Conservation (phyloP, 495 filamentous ascomycete genomes). For the Tuber microsphaerosporum region DNA sequence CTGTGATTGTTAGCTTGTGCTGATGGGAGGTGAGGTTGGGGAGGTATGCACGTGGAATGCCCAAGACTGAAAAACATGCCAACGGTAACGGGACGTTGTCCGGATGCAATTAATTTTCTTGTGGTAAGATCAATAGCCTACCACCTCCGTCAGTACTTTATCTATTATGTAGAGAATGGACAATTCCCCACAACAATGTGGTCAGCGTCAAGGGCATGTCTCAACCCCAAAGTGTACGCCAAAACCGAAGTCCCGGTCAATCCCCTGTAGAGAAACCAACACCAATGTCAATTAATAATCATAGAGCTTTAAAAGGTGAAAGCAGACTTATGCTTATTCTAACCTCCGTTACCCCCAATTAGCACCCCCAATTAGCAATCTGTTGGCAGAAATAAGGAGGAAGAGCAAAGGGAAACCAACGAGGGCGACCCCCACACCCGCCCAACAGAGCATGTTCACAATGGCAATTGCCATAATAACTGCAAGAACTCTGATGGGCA, state of each 20-base stretch:
- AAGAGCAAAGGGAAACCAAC: constrained; percentile 22
- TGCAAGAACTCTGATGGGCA: constrained; percentile 27
- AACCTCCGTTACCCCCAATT: background rate
- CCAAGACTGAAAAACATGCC: constrained; percentile 94
- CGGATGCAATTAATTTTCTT: constrained; percentile 75
- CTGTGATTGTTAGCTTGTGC: constrained; percentile 39
- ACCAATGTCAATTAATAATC: constrained; percentile 14
- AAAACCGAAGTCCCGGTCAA: constrained; percentile 73
- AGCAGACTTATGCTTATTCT: constrained; percentile 1
- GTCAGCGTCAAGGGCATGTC: constrained; percentile 93
- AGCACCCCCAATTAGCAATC: constrained; percentile 4
- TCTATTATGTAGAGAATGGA: background rate
- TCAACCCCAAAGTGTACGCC: constrained; percentile 80
- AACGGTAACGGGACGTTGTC: constrained; percentile 81
- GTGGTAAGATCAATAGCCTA: constrained; percentile 94
- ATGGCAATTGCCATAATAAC: constrained; percentile 33
- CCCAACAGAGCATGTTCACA: constrained; percentile 39
- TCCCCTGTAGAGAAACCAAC: constrained; percentile 44
- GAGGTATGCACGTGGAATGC: constrained; percentile 62
- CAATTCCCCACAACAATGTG: constrained; percentile 63
- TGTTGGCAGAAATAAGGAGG: background rate
- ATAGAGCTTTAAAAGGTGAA: background rate
- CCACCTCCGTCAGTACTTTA: background rate
- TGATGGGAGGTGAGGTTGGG: background rate
- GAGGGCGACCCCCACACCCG: constrained; percentile 31